Conservation (phyloP, 2,329 filamentous ascomycete genomes). For the Penicillium sp. region DNA sequence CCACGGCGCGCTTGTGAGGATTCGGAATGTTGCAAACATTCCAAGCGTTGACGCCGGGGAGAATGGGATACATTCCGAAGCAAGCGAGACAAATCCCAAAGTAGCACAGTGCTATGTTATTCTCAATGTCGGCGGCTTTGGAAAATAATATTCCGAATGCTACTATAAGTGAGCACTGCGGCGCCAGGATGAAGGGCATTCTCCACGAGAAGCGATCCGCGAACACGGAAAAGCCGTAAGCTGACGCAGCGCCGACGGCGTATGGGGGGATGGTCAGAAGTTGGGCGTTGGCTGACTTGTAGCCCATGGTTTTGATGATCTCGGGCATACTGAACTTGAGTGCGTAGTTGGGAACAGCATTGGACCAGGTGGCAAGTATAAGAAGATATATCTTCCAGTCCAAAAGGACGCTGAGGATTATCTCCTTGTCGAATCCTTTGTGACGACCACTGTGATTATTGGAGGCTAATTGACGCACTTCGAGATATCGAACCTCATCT, state of each 20-base stretch:
- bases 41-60: conserved; percentile 44
- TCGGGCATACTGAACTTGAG: conserved; percentile 37
- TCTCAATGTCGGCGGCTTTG: conserved; percentile 35
- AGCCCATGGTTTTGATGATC: conserved; percentile 44
- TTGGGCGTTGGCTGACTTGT: conserved; percentile 33
- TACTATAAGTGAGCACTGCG: conserved; percentile 34
- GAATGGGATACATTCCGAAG: conserved; percentile 44
- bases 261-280: conserved; percentile 32
- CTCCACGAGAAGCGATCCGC: conserved; percentile 40
- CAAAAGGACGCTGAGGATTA: conserved; percentile 40
- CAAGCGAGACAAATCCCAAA: conserved; percentile 46
- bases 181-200: conserved; percentile 39
- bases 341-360: conserved; percentile 38
- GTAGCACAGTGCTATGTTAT: conserved; percentile 44
- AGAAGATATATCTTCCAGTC: conserved; percentile 50
- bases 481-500: conserved; percentile 42
- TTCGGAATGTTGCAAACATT: conserved; percentile 40
- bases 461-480: conserved; percentile 37
- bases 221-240: conserved; percentile 31
- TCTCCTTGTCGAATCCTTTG: conserved; percentile 32
- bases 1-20: conserved; percentile 41
- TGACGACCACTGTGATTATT: conserved; percentile 10
- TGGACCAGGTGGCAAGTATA: conserved; percentile 45
- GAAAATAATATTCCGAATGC: conserved; percentile 37
- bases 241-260: conserved; percentile 26